Evolutionary conservation across 768 basidiomycete species (phyloP).

Genomic region (Lactarius akahatsu): DNA sequence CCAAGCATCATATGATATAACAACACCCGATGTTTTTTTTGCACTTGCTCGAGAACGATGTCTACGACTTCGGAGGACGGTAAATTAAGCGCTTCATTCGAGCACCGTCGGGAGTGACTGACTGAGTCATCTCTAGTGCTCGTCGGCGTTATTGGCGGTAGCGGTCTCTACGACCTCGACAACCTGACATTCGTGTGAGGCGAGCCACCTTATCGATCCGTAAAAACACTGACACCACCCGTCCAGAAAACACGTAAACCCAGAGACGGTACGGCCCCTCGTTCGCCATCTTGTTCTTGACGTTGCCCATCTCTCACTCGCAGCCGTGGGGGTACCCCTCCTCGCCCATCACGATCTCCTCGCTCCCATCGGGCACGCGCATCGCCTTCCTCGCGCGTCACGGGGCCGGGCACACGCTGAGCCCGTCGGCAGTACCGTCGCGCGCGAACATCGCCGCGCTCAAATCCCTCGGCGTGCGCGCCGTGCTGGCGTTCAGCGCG

Average conservation of each 20-base stretch:
- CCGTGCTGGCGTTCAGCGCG: constrained; percentile 90
- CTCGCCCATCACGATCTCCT: constrained; percentile 87
- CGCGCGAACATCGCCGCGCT: constrained; percentile 96
- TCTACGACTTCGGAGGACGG: constrained; percentile 9
- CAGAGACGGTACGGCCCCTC: constrained; percentile 63
- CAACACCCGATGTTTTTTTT: neutral
- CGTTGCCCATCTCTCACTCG: neutral
- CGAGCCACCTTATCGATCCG: neutral
- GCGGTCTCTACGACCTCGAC: constrained; percentile 90
- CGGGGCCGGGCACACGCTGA: constrained; percentile 73
- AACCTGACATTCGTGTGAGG: constrained; percentile 86
- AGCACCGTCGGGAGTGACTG: neutral
- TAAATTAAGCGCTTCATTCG: neutral
- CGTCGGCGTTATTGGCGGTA: constrained; percentile 89
- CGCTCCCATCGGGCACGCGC: constrained; percentile 75
- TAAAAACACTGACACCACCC: neutral
- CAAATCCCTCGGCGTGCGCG: constrained; percentile 86
- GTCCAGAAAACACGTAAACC: constrained; percentile 70
- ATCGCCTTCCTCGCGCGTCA: constrained; percentile 94
- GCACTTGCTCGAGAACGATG: constrained; percentile 5
- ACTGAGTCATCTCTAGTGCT: constrained; percentile 49
- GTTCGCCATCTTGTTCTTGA: too few species aligned
- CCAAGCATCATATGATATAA: constrained; percentile 2
- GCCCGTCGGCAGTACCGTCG: constrained; percentile 76
- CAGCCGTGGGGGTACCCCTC: constrained; percentile 94